Evolutionary conservation across 257 asterid species (phyloP).

Genomic region (Gentiana dahurica): DNA sequence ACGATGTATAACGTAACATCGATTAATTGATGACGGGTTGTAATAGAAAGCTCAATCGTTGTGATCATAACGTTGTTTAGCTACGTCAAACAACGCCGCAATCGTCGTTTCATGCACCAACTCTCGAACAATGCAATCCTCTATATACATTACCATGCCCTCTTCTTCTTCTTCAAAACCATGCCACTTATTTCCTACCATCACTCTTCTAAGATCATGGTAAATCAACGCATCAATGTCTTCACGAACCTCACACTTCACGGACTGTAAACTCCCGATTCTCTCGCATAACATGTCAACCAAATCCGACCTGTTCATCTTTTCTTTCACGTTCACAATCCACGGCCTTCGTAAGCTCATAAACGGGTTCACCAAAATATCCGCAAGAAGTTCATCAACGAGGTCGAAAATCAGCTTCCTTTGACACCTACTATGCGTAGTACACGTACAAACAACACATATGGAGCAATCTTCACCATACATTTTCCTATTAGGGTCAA

Average conservation of each 20-base stretch:
- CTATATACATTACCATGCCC: slow-evolving; percentile 43
- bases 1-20: too few relatives aligned
- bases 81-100: slow-evolving; percentile 8
- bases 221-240: slow-evolving; percentile 60
- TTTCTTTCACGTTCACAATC: neutral
- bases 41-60: too few relatives aligned
- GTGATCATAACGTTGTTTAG: neutral
- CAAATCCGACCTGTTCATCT: slow-evolving; percentile 15
- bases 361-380: slow-evolving; percentile 26
- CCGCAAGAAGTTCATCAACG: slow-evolving; percentile 51
- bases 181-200: neutral
- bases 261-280: slow-evolving; percentile 37
- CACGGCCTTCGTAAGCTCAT: slow-evolving; percentile 7
- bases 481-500: too few relatives aligned
- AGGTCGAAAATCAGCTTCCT: slow-evolving; percentile 65
- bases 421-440: slow-evolving; percentile 22
- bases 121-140: slow-evolving; percentile 43
- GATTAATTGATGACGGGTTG: too few relatives aligned
- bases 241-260: slow-evolving; percentile 49
- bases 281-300: slow-evolving; percentile 28
- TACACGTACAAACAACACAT: too few relatives aligned
- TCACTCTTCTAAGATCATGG: slow-evolving; percentile 21
- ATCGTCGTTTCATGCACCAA: slow-evolving; percentile 47
- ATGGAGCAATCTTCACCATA: too few relatives aligned
- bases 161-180: slow-evolving; percentile 37